phyloP scores from a whole-genome alignment of 495 filamentous ascomycete species.

The Tricharina praecox region DNA sequence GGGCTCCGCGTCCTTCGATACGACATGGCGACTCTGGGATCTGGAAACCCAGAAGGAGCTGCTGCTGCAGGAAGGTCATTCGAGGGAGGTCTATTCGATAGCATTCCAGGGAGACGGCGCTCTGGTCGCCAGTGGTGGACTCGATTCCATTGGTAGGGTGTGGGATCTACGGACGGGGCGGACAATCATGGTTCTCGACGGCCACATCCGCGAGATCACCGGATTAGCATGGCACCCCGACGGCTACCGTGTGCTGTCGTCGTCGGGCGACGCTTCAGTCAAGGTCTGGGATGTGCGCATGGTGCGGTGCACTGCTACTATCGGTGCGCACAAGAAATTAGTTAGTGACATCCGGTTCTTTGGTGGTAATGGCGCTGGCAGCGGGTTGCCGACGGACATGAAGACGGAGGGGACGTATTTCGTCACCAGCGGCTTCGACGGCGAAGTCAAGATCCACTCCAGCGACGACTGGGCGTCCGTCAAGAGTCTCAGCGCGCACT shows the following conservation, averaged over 20 bases:
- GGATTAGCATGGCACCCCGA: conserved; percentile 84
- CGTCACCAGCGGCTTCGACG: conserved; percentile 80
- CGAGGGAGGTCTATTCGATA: conserved; percentile 74
- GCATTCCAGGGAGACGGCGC: conserved; percentile 82
- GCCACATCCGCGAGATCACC: conserved; percentile 72
- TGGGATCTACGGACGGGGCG: conserved; percentile 94
- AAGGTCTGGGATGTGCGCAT: conserved; percentile 96
- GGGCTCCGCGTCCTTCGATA: conserved; percentile 87
- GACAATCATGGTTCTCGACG: conserved; percentile 87
- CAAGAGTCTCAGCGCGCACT: conserved; percentile 76
- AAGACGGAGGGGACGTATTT: conserved; percentile 73
- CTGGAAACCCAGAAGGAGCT: conserved; percentile 68
- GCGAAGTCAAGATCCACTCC: conserved; percentile 86
- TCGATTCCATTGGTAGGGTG: conserved; percentile 86
- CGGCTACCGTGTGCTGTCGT: conserved; percentile 71
- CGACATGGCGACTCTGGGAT: conserved; percentile 96
- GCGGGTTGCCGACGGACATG: conserved; percentile 34
- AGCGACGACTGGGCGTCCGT: conserved; percentile 89
- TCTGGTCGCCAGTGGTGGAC: conserved; percentile 69
- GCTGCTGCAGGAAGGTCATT: conserved; percentile 85
- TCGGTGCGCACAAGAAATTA: conserved; percentile 81
- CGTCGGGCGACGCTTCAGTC: conserved; percentile 85
- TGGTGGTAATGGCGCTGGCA: conserved; percentile 55
- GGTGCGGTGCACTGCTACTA: conserved; percentile 60
- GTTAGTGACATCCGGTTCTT: conserved; percentile 91